Conservation (phyloP, 2,329 filamentous ascomycete genomes). For the Colletotrichum kahawae region DNA sequence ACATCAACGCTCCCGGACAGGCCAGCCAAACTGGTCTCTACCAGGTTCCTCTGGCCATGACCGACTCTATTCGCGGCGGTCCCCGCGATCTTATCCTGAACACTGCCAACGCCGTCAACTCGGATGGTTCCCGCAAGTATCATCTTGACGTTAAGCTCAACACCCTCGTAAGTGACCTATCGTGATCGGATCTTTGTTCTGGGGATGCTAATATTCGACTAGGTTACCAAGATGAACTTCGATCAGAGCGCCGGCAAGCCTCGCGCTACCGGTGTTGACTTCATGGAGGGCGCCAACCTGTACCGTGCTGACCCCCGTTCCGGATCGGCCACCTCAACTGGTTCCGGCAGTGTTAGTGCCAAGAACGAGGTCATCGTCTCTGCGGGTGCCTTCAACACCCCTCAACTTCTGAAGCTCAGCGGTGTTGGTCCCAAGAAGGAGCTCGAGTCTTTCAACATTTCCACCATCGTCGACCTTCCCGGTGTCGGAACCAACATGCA, state of each 20-base stretch:
- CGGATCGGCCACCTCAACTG: constrained; percentile 22
- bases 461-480: constrained; percentile 47
- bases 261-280: constrained; percentile 37
- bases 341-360: constrained; percentile 12
- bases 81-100: constrained; percentile 5
- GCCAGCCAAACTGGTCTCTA: neutral
- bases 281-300: constrained; percentile 39
- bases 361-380: constrained; percentile 53
- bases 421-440: constrained; percentile 50
- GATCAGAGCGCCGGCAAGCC: constrained; percentile 31
- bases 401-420: constrained; percentile 56
- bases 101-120: constrained; percentile 6
- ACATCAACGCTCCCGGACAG: constrained; percentile 27
- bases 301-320: constrained; percentile 49
- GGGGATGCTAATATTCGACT: fast-evolving
- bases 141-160: constrained; percentile 30
- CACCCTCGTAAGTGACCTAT: neutral
- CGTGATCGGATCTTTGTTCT: constrained; percentile 1
- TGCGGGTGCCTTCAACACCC: constrained; percentile 54
- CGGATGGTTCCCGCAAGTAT: constrained; percentile 26
- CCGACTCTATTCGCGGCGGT: neutral
- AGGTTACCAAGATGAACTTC: constrained; percentile 43
- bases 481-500: constrained; percentile 57
- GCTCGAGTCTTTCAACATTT: constrained; percentile 48
- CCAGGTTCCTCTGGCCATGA: constrained; percentile 2